A percentile compares a stretch with the other conserved stretches of the same genome.
These are phyloP conservation scores for Piloderma croceum DNA, from an alignment of 768 basidiomycete species.

Conservation along the genomic window DNA sequence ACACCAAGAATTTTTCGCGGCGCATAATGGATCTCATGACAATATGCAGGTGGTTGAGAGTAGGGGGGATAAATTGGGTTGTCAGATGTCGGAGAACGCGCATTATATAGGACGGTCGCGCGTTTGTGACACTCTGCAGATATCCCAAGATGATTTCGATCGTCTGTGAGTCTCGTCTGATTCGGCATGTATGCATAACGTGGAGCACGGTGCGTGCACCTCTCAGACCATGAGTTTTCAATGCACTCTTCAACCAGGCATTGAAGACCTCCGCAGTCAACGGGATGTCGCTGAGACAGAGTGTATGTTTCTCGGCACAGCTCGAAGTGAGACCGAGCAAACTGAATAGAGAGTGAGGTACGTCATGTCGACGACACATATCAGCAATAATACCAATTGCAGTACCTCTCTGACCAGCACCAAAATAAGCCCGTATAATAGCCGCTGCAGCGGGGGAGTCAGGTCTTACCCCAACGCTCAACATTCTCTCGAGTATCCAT, in stretches of 20 bases:
- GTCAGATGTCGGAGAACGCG: conserved; percentile 43
- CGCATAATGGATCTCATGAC: conserved; percentile 50
- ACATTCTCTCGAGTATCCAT: conserved; percentile 44
- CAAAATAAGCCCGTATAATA: conserved; percentile 52
- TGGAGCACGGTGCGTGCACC: conserved; percentile 42
- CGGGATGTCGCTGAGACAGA: conserved; percentile 21
- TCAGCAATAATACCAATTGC: conserved; percentile 49
- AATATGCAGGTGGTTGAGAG: conserved; percentile 53
- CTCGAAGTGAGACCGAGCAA: not conserved
- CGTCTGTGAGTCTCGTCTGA: conserved; percentile 52
- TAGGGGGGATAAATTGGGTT: conserved; percentile 37
- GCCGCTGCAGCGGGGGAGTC: conserved; percentile 46
- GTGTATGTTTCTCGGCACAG: not conserved
- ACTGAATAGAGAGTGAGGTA: conserved; percentile 16
- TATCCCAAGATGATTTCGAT: conserved; percentile 50
- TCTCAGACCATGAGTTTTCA: conserved; percentile 44
- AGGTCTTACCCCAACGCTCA: conserved; percentile 34
- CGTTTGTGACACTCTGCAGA: conserved; percentile 38
- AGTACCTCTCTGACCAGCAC: conserved; percentile 37
- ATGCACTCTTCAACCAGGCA: conserved; percentile 46
- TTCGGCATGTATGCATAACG: conserved; percentile 47
- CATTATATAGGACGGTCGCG: conserved; percentile 42
- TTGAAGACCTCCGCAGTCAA: conserved; percentile 55
- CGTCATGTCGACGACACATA: conserved; percentile 34
- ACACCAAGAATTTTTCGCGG: conserved; percentile 41